Evolutionary conservation across 768 basidiomycete genomes (phyloP).

Genomic region (Coprinellus micaceus): DNA sequence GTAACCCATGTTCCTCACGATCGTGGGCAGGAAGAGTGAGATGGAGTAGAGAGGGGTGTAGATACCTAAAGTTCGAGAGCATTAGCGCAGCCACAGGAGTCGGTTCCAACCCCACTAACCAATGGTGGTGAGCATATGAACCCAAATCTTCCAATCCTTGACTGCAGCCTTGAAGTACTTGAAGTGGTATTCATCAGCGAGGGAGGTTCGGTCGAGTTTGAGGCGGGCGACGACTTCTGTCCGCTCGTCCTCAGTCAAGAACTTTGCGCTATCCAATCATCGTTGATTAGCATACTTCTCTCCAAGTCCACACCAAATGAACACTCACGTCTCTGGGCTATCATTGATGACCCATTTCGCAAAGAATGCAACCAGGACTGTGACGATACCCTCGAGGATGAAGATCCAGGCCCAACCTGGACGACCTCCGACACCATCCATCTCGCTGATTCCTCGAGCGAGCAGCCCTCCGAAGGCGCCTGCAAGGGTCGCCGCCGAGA

Average conservation of each 20-base stretch:
- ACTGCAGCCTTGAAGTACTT: constrained; percentile 26
- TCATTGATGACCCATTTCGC: constrained; percentile 26
- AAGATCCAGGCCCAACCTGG: constrained; percentile 35
- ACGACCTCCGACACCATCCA: constrained; percentile 23
- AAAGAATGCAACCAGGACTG: constrained; percentile 23
- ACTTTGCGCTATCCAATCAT: constrained; percentile 19
- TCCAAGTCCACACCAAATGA: background rate
- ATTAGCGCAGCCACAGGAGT: background rate
- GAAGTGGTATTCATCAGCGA: constrained; percentile 26
- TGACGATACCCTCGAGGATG: constrained; percentile 29
- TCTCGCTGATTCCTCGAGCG: constrained; percentile 25
- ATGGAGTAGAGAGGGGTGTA: constrained; percentile 30
- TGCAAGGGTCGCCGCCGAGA: constrained; percentile 29
- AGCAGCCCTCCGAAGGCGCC: constrained; percentile 31
- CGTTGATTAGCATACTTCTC: background rate
- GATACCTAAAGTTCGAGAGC: constrained; percentile 18
- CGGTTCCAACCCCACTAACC: constrained; percentile 14
- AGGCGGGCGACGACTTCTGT: constrained; percentile 26
- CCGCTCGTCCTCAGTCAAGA: constrained; percentile 27
- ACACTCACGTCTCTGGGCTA: constrained; percentile 26
- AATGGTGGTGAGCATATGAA: constrained; percentile 30
- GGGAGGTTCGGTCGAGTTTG: constrained; percentile 22
- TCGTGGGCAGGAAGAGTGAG: constrained; percentile 30
- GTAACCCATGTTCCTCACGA: constrained; percentile 27
- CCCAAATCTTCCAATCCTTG: constrained; percentile 32